Evolutionary conservation across 805 yeast species (phyloP), one percentile per base, ranked within the genome.

Genomic region (Zygosaccharomyces bailii): DNA sequence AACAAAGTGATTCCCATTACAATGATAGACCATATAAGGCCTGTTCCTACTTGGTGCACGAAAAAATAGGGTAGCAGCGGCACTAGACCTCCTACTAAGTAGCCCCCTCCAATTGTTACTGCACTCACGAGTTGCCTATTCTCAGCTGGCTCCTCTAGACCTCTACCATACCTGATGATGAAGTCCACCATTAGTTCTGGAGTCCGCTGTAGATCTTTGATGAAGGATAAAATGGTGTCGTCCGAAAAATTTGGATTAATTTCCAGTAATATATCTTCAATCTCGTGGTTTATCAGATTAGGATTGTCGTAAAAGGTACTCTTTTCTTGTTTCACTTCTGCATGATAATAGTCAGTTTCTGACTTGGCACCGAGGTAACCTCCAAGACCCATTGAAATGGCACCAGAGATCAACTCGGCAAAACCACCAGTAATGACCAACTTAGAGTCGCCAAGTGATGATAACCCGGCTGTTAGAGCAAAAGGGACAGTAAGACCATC

Each of bases 401-500:
- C 95, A 39, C 99, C 99, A 4, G 96, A 86, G 3, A 91, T 95
- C 54, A 91, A 78, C 71, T 91, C 99, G 7, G 98, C 98, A 76
- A 91, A 79, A 18, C 98, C 99, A 74, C 98, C 99, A 20, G 98
- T 89, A 49, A 91, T 89, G 41, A 91, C 99, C 51, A 91, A 76
- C 63, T 79, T 84, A 13, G 96, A 72, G 64, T 87, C 86, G 42
- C 99, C 99, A 42, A 91, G 75, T 1, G 95, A 83, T 1, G 96
- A 84, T 44, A 91, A 75, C 39, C 98, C 99, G 0, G 99, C 98
- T 1, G 98, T 93, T 55, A 93, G 75, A 1, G 99, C 99, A 73
- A 91, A 91, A n/a, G 99, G 99, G 32, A 91, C 99, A 0, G 98
- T 91, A 53, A 91, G 75, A 4, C 99, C 99, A 64, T 91, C 99